phyloP scores from a whole-genome alignment of 2,329 filamentous ascomycete genomes.

The Colletotrichum liaoningense region DNA sequence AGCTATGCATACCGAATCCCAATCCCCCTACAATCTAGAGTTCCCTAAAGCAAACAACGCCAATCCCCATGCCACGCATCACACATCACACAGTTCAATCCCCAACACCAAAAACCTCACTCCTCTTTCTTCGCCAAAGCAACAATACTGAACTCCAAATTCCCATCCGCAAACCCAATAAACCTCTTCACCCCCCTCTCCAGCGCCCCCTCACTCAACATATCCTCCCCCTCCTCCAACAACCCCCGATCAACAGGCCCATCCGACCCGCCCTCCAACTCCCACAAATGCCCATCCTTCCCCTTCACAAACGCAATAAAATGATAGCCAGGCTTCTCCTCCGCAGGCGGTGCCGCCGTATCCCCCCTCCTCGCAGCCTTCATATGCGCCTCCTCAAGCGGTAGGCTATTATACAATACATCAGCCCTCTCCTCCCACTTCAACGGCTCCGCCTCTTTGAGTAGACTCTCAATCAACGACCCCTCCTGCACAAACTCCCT shows the following conservation, averaged over 20 bases:
- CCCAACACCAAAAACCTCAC: neutral
- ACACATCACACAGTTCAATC: too few species aligned
- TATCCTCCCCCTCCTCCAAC: slow-evolving; percentile 67
- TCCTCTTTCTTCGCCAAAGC: slow-evolving; percentile 43
- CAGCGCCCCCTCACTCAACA: slow-evolving; percentile 75
- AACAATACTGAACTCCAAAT: slow-evolving; percentile 53
- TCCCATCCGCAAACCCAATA: slow-evolving; percentile 50
- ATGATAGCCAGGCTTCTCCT: slow-evolving; percentile 75
- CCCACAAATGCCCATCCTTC: slow-evolving; percentile 75
- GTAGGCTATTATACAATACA: slow-evolving; percentile 76
- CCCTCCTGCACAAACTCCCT: slow-evolving; percentile 62
- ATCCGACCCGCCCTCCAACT: slow-evolving; percentile 80
- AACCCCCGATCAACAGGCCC: slow-evolving; percentile 77
- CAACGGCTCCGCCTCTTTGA: slow-evolving; percentile 72
- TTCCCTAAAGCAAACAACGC: neutral
- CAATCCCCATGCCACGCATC: neutral
- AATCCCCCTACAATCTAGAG: neutral
- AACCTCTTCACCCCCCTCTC: slow-evolving; percentile 64
- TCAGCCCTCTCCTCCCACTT: slow-evolving; percentile 71
- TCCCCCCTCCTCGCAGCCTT: slow-evolving; percentile 76
- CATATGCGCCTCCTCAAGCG: slow-evolving; percentile 79
- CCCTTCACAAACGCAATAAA: slow-evolving; percentile 85
- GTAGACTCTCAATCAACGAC: slow-evolving; percentile 68
- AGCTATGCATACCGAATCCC: neutral
- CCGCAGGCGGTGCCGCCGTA: slow-evolving; percentile 70